Conservation (phyloP, 176 grass and related monocot species). For the Eleusine indica region DNA sequence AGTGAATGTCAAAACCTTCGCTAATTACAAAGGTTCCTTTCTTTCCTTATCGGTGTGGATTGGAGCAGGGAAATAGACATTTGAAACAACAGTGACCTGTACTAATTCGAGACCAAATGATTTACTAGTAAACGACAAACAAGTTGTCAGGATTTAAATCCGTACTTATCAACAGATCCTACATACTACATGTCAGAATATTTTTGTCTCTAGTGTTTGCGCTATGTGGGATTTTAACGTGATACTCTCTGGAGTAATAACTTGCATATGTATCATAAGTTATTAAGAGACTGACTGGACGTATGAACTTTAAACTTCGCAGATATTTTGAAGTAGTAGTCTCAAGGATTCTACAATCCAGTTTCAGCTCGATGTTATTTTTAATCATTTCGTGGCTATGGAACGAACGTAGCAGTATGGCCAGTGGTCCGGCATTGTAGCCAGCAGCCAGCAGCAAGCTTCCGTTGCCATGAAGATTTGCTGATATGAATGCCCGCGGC, state of each 20-base stretch:
- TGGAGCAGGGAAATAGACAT: neutral
- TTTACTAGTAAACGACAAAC: conserved; percentile 26
- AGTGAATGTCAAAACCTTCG: neutral
- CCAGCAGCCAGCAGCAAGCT: neutral
- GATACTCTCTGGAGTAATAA: neutral
- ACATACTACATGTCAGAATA: neutral
- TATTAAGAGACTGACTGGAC: neutral
- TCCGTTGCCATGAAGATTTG: neutral
- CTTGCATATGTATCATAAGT: neutral
- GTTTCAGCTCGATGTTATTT: neutral
- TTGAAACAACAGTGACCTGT: neutral
- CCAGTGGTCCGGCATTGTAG: neutral
- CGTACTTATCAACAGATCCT: conserved; percentile 13
- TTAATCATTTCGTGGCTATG: neutral
- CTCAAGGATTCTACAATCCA: neutral
- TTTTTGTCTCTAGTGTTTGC: neutral
- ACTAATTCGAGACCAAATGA: neutral
- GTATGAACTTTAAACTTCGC: neutral
- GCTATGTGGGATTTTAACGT: neutral
- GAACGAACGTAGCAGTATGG: no score
- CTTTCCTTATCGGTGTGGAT: neutral
- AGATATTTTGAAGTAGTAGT: neutral
- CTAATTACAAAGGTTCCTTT: neutral
- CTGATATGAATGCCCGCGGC: no score
- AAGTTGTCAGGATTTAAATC: neutral